Base-by-base conservation (phyloP, 2,329 filamentous ascomycete species). In the Talaromyces sp. region DNA sequence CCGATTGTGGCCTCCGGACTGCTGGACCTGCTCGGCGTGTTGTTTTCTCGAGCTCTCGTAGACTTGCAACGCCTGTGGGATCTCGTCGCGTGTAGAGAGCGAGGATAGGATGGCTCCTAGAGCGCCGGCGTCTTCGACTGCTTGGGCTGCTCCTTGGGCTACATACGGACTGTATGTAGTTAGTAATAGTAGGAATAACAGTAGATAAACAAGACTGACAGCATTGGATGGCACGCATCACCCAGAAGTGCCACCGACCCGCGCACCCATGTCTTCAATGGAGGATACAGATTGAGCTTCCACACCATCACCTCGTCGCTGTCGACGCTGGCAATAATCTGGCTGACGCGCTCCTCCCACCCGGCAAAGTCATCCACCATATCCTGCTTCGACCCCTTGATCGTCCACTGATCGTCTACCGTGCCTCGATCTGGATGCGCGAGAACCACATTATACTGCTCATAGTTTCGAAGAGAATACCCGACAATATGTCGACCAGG, bases 401-500 rank as follows among this genome's bases (percentile, higher is more conserved):
- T 88, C 0, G 86, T 89, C 79, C 88, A 89, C 0, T 83, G 87
- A 42, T 85, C 83, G 9, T 80, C 79, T 12, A 85, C 83, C 60
- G 86, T 87, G 70, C 86, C 83, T 65, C 75, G 76, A 68, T 88
- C 86, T 2, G 86, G 86, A 71, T 88, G 86, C 33, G 83, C 79
- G 10, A 85, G 82, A 12, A 85, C 86, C 36, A 89, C 76, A 73
- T 89, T 89, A 76, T 88, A 89, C 67, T 88, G 82, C 40, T 80
- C 81, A 68, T 90, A 86, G 69, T 82, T 84, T 64, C 85, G 82
- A 51, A 94, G 87, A 0, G 89, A 87, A 72, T 93, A 94, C 0
- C 89, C 89, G 67, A 93, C 90, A 72, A 92, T 89, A 74, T 93
- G 90, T 1, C 89, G 83, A 67, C 85, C 85, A 70, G 87, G 86